Base-by-base conservation (phyloP, 257 asterid genomes). In the Fraxinus americana region DNA sequence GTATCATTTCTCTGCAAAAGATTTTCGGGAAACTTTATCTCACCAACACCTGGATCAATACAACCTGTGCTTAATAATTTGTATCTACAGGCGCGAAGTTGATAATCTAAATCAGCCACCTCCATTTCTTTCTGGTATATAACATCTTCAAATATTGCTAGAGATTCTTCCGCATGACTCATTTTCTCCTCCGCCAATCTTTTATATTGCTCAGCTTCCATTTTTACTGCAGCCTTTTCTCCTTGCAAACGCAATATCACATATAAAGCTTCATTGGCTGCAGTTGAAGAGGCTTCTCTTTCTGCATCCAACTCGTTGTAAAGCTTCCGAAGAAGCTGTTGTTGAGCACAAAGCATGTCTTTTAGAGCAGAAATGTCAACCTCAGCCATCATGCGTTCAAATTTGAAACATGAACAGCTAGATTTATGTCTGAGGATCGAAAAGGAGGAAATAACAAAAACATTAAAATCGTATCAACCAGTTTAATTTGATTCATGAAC, bases 191-290 rank as follows among this genome's bases (percentile, higher is more conserved):
- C 99, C 0, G 93, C 90, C 81, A 93, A 70, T 81, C 99, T 84
- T 83, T 93, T 93, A 43, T 93, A 95, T 74, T 93, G 98, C 82
- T 95, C 97, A 0, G 98, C 91, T 80, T 95, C 99, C 98, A 93
- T 89, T 74, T 91, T 88, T 4, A 95, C 92, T 0, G 96, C 92
- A 10, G 97, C 96, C 63, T 93, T 95, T 72, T 95, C 99, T 48
- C 96, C 97, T 80, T 95, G 97, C 3, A 95, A 86, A 25, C 98
- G 98, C 25, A 91, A 35, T 70, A 95, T 95, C 81, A 93, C 91
- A 0, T 94, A 87, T 12, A 95, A 59, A 1, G 99, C 92, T 84
- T 95, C 99, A 14, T 94, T 88, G 11, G 98, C 96, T 1, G 98
- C 94, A 34, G 89, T 84, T 65, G 97, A 88, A 0, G 98, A 90